These are phyloP conservation scores for Crithidia expoeki DNA, from an alignment of 208 protist genomes.

Conservation along the genomic window DNA sequence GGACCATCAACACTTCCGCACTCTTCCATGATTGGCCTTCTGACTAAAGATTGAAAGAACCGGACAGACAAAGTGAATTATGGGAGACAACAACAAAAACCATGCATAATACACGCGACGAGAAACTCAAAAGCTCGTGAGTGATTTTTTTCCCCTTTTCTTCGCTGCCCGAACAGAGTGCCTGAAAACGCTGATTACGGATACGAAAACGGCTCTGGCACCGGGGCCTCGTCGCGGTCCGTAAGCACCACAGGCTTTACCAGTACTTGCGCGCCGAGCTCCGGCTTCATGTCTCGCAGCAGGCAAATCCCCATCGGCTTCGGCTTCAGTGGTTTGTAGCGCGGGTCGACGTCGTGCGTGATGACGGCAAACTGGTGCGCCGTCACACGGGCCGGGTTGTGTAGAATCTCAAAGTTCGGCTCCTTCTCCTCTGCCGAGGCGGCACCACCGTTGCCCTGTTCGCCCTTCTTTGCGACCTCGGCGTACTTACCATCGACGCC, in stretches of 20 bases:
- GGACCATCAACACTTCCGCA: no score
- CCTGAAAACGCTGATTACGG: no score
- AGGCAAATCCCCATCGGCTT: constrained; percentile 79
- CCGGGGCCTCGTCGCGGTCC: constrained; percentile 57
- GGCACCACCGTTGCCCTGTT: constrained; percentile 1
- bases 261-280: constrained; percentile 52
- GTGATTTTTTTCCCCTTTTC: not conserved
- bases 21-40: no score
- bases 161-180: not conserved
- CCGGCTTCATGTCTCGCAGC: constrained; percentile 71
- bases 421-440: constrained; percentile 44
- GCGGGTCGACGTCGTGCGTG: constrained; percentile 67
- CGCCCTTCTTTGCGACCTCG: constrained; percentile 7
- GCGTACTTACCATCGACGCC: constrained; percentile 3
- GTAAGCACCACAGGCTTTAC: constrained; percentile 53
- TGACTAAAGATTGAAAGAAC: not conserved
- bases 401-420: constrained; percentile 60
- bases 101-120: no score
- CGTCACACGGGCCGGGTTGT: constrained; percentile 84
- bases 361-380: constrained; percentile 74
- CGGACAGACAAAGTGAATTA: not conserved
- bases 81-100: not conserved
- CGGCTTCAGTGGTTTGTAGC: constrained; percentile 79
- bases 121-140: no score
- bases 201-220: constrained; percentile 83